Conservation (phyloP, 345 rosid species). For the Rhodamnia rubescens region DNA sequence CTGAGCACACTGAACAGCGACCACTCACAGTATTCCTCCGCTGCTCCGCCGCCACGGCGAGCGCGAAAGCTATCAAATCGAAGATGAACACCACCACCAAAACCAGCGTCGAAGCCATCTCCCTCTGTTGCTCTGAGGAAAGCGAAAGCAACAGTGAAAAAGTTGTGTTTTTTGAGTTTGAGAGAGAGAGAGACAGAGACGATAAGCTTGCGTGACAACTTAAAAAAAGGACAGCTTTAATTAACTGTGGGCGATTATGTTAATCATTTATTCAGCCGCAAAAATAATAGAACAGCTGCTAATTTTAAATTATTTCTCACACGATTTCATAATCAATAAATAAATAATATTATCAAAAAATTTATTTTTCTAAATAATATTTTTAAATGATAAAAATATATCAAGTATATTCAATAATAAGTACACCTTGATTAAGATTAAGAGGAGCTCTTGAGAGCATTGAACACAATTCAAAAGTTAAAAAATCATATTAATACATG, state of each 20-base stretch:
- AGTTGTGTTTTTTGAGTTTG: not conserved
- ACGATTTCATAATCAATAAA: too few species aligned
- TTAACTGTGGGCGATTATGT: not conserved
- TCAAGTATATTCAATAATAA: not conserved
- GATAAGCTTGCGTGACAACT: not conserved
- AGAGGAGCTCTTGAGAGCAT: not conserved
- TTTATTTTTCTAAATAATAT: not conserved
- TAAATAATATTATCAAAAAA: too few species aligned
- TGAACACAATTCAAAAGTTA: not conserved
- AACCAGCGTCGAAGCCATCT: conserved; percentile 55
- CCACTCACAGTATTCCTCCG: conserved; percentile 69
- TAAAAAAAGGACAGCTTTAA: not conserved
- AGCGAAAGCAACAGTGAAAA: not conserved
- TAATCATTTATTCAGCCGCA: not conserved
- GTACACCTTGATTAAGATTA: not conserved
- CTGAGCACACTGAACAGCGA: not conserved
- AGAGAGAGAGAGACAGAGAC: not conserved
- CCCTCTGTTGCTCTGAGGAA: not conserved
- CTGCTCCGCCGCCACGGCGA: conserved; percentile 96
- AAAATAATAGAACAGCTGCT: too few species aligned
- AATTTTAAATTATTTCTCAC: too few species aligned
- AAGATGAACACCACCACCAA: conserved; percentile 52
- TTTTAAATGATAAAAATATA: not conserved
- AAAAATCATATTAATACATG: not conserved
- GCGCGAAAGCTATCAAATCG: conserved; percentile 79